Conservation (phyloP, 1,139 yeast species). For the Zygotorulaspora mrakii region DNA sequence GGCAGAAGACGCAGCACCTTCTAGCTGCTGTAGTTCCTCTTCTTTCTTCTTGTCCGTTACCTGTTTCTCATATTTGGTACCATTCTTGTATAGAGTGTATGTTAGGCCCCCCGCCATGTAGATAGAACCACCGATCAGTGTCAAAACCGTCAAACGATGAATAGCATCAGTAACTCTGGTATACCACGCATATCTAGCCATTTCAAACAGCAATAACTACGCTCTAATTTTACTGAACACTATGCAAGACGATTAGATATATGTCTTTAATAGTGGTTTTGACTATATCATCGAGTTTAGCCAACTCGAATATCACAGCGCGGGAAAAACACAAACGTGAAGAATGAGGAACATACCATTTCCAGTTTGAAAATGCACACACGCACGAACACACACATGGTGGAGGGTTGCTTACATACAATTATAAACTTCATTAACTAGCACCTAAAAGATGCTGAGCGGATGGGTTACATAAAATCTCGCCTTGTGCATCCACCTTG, state of each 20-base stretch:
- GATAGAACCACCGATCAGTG: slow-evolving; percentile 67
- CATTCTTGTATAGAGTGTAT: slow-evolving; percentile 60
- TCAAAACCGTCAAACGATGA: slow-evolving; percentile 77
- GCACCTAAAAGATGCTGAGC: slow-evolving; percentile 6
- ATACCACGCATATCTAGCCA: slow-evolving; percentile 65
- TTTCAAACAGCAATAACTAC: slow-evolving; percentile 18
- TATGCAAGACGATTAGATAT: no score
- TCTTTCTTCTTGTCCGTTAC: slow-evolving; percentile 37
- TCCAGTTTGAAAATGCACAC: no score
- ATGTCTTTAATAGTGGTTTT: no score
- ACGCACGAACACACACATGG: no score
- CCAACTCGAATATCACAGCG: neutral
- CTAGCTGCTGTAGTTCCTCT: slow-evolving; percentile 12
- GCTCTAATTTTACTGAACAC: slow-evolving; percentile 1
- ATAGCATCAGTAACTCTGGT: slow-evolving; percentile 72
- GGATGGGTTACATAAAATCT: slow-evolving; percentile 10
- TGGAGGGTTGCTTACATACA: no score
- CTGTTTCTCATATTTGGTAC: slow-evolving; percentile 45
- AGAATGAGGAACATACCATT: neutral
- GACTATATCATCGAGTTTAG: no score
- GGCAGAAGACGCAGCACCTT: slow-evolving; percentile 18
- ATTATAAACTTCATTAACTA: slow-evolving; percentile 1
- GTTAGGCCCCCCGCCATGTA: slow-evolving; percentile 58
- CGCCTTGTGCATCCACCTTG: slow-evolving; percentile 17
- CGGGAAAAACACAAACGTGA: neutral